Evolutionary conservation across 2,329 filamentous ascomycete species (phyloP), one percentile per base, ranked within the genome.

Genomic region (Aspergillus sp.): DNA sequence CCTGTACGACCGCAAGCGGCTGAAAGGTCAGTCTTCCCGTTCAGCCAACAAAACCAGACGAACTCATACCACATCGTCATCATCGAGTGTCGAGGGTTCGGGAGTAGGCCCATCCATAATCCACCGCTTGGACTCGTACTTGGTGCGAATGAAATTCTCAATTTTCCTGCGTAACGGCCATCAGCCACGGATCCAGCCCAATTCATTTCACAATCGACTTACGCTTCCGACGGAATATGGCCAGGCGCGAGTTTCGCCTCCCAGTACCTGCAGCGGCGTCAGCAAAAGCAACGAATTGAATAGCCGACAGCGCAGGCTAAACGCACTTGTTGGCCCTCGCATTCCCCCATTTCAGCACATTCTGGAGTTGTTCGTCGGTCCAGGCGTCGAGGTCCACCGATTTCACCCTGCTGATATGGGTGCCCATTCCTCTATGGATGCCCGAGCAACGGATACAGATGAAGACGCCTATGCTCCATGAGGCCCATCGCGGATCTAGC

Each of bases 111-210:
- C 91, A 40, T 98, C 91, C 88, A 96, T 96, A n/a, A 86, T 82
- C 91, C 91, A 98, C 66, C 93, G 75, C 74, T 94, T 96, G 33
- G 91, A 82, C 60, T 98, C 91, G 62, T 98, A 98, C 64, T 98
- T 98, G 35, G 93, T 98, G 46, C 91, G 80, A 51, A 98, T 96
- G 55, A 98, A 98, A 69, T 96, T 98, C 72, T 98, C 91, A 49
- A 98, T 96, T 72, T 98, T 98, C 46, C 71, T 74, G 39, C 33
- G 14, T 14, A 35, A 31, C 6, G 2, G 11, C 2, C 10, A 26
- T 49, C 20, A 51, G 44, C 24, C 38, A 33, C 29, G 11, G 4
- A 22, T 13, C 8, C 10, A 13, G 17, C 34, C 5, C 1, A 28
- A 15, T 13, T 15, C 17, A 29, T 8, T 14, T 11, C 13, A 17